Evolutionary conservation across 345 rosid species (phyloP).

Genomic region (Excoecaria agallocha): DNA sequence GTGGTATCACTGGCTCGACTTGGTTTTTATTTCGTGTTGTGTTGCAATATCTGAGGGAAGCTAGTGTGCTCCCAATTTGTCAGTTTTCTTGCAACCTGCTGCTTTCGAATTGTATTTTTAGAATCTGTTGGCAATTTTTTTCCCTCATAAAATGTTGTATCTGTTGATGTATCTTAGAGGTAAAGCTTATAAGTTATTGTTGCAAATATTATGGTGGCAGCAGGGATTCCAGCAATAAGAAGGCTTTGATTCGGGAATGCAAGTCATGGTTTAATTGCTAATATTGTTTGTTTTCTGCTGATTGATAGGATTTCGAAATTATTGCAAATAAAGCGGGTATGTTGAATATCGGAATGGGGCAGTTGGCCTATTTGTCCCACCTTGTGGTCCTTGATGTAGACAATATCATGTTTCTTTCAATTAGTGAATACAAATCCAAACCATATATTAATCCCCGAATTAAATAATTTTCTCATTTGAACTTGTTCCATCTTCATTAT

Average conservation of each 20-base stretch:
- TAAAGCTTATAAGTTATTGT: not conserved
- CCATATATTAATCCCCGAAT: not conserved
- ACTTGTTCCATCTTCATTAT: not conserved
- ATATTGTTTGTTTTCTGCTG: too few relatives aligned
- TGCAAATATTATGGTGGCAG: not conserved
- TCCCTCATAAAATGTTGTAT: not conserved
- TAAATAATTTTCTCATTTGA: not conserved
- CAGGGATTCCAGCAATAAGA: not conserved
- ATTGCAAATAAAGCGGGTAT: not conserved
- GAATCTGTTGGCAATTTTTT: not conserved
- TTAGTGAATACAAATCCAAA: not conserved
- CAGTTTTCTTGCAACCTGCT: conserved; percentile 14
- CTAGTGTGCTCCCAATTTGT: conserved; percentile 19
- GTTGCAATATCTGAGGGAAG: conserved; percentile 20
- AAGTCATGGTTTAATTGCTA: too few relatives aligned
- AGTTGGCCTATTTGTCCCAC: not conserved
- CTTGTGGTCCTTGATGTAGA: conserved; percentile 3
- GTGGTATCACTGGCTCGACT: not conserved
- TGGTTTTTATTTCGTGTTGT: conserved; percentile 16
- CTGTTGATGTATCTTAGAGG: not conserved
- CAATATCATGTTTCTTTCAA: not conserved
- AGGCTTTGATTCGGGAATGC: too few relatives aligned
- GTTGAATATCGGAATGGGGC: not conserved
- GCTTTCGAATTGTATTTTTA: not conserved
- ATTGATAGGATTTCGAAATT: not conserved